Conservation (phyloP, 169 alveolate species). For the Cryptosporidium ubiquitum region DNA sequence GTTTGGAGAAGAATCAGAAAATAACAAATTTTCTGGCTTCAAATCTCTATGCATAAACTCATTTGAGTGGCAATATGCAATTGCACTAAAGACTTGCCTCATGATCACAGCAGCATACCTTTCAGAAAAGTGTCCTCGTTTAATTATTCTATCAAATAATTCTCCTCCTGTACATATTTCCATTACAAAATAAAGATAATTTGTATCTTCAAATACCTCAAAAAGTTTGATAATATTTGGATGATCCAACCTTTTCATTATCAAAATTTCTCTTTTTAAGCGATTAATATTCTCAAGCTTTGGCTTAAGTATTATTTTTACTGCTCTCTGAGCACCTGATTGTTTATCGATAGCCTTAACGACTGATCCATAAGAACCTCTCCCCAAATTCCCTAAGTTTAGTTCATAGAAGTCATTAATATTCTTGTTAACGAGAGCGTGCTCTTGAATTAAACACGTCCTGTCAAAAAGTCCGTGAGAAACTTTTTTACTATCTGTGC, state of each 20-base stretch:
- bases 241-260: slow-evolving; percentile 82
- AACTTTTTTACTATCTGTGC: background rate
- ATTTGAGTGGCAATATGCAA: slow-evolving; percentile 90
- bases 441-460: slow-evolving; percentile 65
- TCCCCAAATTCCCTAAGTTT: slow-evolving; percentile 84
- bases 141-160: slow-evolving; percentile 63
- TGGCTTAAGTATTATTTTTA: slow-evolving; percentile 87
- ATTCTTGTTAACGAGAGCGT: slow-evolving; percentile 69
- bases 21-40: slow-evolving; percentile 90
- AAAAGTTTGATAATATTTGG: slow-evolving; percentile 78
- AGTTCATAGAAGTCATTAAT: slow-evolving; percentile 87
- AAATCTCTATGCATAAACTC: slow-evolving; percentile 90
- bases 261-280: slow-evolving; percentile 88
- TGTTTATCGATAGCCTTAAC: slow-evolving; percentile 87
- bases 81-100: slow-evolving; percentile 92
- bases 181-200: slow-evolving; percentile 67
- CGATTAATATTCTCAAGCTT: slow-evolving; percentile 87
- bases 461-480: slow-evolving; percentile 53
- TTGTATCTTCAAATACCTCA: slow-evolving; percentile 72
- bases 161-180: slow-evolving; percentile 76
- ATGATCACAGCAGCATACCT: slow-evolving; percentile 91
- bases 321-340: slow-evolving; percentile 88
- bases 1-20: slow-evolving; percentile 82
- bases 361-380: slow-evolving; percentile 90
- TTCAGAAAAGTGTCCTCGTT: slow-evolving; percentile 83